phyloP scores from a whole-genome alignment of 305 asterid species.

The Fraxinus baroniana region DNA sequence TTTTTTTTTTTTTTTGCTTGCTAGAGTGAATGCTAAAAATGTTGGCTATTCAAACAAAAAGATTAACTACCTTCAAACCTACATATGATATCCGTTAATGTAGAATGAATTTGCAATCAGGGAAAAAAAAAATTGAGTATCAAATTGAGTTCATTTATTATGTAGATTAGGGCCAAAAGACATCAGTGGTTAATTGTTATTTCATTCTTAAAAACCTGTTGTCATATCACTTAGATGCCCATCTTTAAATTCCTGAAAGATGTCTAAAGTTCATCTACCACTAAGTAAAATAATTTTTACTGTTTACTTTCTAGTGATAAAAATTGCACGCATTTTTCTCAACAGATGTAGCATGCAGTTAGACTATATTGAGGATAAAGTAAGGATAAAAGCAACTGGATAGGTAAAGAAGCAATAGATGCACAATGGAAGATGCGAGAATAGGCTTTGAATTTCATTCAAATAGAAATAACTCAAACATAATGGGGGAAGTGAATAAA shows the following conservation, averaged over 20 bases:
- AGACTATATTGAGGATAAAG: not conserved
- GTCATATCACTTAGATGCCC: not conserved
- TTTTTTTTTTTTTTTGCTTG: too few relatives aligned
- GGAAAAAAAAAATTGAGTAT: not conserved
- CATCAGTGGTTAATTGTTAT: not conserved
- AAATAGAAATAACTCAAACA: not conserved
- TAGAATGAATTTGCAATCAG: not conserved
- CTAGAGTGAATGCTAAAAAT: not conserved
- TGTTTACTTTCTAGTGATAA: not conserved
- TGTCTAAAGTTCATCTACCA: not conserved
- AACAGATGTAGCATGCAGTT: not conserved
- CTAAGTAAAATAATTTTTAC: not conserved
- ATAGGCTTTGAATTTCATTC: not conserved
- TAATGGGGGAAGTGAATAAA: not conserved
- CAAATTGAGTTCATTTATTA: not conserved
- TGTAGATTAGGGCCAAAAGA: not conserved
- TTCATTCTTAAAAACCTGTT: not conserved
- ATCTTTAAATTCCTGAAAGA: slow-evolving; percentile 5
- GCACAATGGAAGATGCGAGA: not conserved
- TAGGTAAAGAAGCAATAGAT: not conserved
- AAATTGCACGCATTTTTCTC: not conserved
- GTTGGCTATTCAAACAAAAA: not conserved
- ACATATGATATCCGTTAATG: not conserved
- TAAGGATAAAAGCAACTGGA: not conserved
- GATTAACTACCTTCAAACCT: not conserved